Base-by-base conservation (phyloP, 2,329 filamentous ascomycete genomes). In the Orbilia oligospora region DNA sequence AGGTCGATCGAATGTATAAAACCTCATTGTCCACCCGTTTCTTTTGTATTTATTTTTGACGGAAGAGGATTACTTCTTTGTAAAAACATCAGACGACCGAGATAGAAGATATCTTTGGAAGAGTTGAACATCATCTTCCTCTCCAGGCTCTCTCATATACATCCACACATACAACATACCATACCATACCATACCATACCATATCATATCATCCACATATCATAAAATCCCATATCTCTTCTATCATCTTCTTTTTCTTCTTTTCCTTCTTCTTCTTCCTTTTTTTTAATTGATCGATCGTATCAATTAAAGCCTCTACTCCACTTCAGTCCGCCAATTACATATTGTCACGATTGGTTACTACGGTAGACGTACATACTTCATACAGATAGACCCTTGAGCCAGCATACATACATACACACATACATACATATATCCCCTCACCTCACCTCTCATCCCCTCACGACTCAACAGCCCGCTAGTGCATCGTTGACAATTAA, bases 61-160 rank as follows among this genome's bases (percentile, higher is more conserved):
- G 27, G 27, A 30, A 30, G 27, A 6, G 6, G 3, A 6, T 30
- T 30, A 3, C 6, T 30, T 30, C 6, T 30, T 6, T 30, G 6
- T 30, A 30, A 30, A 30, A 30, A 6, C 27, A 30, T 30, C 27
- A 30, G 27, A 3, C 6, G 27, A 30, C 6, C 6, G 27, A 30
- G 6, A 30, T 6, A 30, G 27, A 41, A 49, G 49, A 20, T 20
- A n/a, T 56, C 55, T 56, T 58, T 63, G 66, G 70, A 71, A 63
- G 72, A 77, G 72, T 77, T 38, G 72, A 77, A 77, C 41, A 71
- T 71, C 61, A 55, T 77, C 72, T 77, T 77, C 72, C 72, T 77
- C 72, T 77, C 48, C 56, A 51, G 18, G 16, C 22, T 30, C 49
- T 20, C 44, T 18, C n/a, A 20, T 16, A 8, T 18, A 3, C 5